Evolutionary conservation across 2,329 filamentous ascomycete species (phyloP), one percentile per base, ranked within the genome.

Genomic region (Colletotrichum eleusines): DNA sequence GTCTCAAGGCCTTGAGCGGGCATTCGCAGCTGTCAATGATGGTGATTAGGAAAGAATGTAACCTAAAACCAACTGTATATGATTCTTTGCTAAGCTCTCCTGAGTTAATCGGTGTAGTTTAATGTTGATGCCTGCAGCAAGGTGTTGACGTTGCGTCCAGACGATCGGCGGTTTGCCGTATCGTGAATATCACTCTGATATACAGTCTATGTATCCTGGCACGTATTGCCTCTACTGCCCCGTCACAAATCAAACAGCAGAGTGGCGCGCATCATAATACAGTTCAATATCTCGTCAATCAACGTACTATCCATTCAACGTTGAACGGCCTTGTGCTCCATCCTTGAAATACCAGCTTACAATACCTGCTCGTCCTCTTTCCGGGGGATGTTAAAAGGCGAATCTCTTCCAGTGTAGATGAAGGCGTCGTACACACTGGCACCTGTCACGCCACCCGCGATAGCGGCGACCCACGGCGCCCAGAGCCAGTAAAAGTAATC

Each of bases 401-500:
- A 71, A 4, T 71, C 69, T 33, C 69, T 46, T 8, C 69, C 69
- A 1, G 64, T 71, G 9, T 71, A 81, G n/a, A 80, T 72, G 40
- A 79, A 74, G 1, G 73, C 70, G 61, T 81, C 78, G 46, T 81
- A 80, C 28, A 79, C 69, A 5, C 73, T 48, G 26, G 77, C 77
- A 4, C 78, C 79, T 1, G 75, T 38, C 2, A 80, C n/a, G 2
- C 78, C 77, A 0, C 79, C 79, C 3, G 74, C 55, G 1, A 79
- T 38, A 0, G 73, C 77, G 2, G 74, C 77, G 4, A 71, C 53
- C 76, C 77, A 79, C 0, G 77, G 77, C 1, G 78, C 78, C 55
- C 77, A 79, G 4, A 78, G 54, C 78, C 78, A 81, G 78, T 80
- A 81, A 5, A 71, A 73, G 8, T 72, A 75, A 5, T 70, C 46